Base-by-base conservation (phyloP, 129 eudicot species). In the Silybum marianum region DNA sequence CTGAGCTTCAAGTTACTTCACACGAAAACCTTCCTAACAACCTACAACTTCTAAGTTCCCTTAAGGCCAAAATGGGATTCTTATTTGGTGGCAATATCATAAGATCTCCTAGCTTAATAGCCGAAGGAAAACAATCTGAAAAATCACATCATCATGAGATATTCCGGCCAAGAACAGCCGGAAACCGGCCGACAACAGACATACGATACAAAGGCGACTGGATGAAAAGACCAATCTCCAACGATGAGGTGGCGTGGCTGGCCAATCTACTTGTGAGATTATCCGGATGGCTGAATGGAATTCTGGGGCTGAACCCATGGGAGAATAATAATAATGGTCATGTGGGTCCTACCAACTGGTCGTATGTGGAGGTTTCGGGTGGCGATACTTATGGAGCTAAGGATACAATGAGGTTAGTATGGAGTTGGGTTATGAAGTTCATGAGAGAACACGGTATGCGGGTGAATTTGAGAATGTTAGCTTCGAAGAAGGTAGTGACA, bases 161-260 rank as follows among this genome's bases (percentile, higher is more conserved):
- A 75, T 95, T 95, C 86, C 82, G 78, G 63, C 99, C 99, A 40
- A 89, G 94, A 81, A 88, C 87, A 36, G 85, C 85, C 23, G 86
- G 89, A 28, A 90, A 85, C 81, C 81, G 77, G 48, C 85, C 48
- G 10, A 76, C 70, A 75, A 51, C 83, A 1, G 88, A 81, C 46
- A 77, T 86, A 62, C 86, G 90, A 21, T 93, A 88, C 96, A 93
- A 86, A 79, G 98, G 98, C 58, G 96, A 95, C 78, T 90, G 97
- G 97, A 90, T 92, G 93, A 89, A 85, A 78, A 94, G 97, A 83
- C 99, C 97, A 23, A 82, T 90, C 48, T 92, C 99, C 0, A 72
- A 74, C 21, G 99, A 95, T 25, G 99, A 92, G 89, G 87, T 95
- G 73, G 99, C 90, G 62, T 95, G 97, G 96, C 90, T 95, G n/a